A percentile compares a stretch with the other conserved stretches of the same genome.
phyloP scores from a whole-genome alignment of 2,329 filamentous ascomycete genomes.

The Paracamarosporium sp. region DNA sequence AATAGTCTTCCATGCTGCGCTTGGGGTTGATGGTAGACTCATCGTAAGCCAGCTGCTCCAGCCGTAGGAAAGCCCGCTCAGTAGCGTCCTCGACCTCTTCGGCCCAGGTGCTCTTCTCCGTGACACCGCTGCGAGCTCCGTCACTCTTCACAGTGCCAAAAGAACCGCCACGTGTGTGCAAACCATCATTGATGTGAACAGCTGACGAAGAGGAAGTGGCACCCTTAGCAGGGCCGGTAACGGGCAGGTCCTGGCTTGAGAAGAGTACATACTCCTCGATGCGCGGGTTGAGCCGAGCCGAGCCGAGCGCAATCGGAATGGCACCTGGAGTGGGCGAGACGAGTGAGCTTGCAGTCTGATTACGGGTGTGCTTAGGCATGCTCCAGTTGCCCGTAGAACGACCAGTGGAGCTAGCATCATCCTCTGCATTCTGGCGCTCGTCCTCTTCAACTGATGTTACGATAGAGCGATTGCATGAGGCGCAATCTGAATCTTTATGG shows the following conservation, averaged over 20 bases:
- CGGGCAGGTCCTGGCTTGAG: slow-evolving; percentile 32
- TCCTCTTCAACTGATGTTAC: slow-evolving; percentile 23
- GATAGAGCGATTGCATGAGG: slow-evolving; percentile 26
- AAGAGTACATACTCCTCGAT: slow-evolving; percentile 39
- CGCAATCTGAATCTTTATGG: slow-evolving; percentile 19
- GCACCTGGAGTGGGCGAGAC: slow-evolving; percentile 12
- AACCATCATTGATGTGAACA: slow-evolving; percentile 12
- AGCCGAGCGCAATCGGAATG: slow-evolving; percentile 36
- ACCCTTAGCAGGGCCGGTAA: slow-evolving; percentile 14
- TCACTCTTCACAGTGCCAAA: slow-evolving; percentile 26
- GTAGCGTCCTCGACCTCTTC: slow-evolving; percentile 37
- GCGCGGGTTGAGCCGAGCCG: slow-evolving; percentile 35
- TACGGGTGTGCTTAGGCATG: neutral
- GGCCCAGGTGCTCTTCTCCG: slow-evolving; percentile 42
- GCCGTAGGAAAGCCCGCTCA: slow-evolving; percentile 26
- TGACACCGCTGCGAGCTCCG: slow-evolving; percentile 33
- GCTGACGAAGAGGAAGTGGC: slow-evolving; percentile 22
- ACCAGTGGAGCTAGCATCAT: neutral
- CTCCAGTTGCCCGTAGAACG: slow-evolving; percentile 1
- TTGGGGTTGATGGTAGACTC: slow-evolving; percentile 25
- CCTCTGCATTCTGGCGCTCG: slow-evolving; percentile 24
- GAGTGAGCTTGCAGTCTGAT: neutral
- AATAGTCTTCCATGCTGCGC: slow-evolving; percentile 32
- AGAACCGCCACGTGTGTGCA: slow-evolving; percentile 12
- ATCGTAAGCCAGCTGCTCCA: slow-evolving; percentile 44